These are phyloP conservation scores for Pogostemon cablin DNA, from an alignment of 257 asterid genomes.

Conservation along the genomic window DNA sequence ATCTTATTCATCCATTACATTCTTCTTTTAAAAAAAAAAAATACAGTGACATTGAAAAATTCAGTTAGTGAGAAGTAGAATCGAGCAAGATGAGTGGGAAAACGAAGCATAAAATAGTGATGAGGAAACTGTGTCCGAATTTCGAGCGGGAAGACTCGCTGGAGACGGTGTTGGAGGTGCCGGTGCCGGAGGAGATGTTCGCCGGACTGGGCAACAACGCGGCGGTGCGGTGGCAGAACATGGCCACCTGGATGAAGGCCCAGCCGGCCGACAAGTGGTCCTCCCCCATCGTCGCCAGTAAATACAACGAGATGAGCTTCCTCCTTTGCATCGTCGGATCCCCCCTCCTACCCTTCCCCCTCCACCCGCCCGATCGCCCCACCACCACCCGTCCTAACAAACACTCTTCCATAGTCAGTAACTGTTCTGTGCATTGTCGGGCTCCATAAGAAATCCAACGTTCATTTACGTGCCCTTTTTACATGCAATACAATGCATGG, in stretches of 20 bases:
- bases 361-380: slow-evolving; percentile 41
- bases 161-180: slow-evolving; percentile 90
- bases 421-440: too few relatives aligned
- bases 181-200: slow-evolving; percentile 94
- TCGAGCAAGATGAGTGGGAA: slow-evolving; percentile 22
- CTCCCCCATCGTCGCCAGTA: slow-evolving; percentile 73
- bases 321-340: slow-evolving; percentile 73
- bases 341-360: slow-evolving; percentile 78
- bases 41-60: too few relatives aligned
- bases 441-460: too few relatives aligned
- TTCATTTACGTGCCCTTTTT: too few relatives aligned
- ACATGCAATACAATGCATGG: too few relatives aligned
- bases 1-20: neutral
- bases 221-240: slow-evolving; percentile 85
- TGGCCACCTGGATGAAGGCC: slow-evolving; percentile 96
- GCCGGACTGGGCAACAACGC: slow-evolving; percentile 61
- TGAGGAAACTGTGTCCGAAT: slow-evolving; percentile 88
- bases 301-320: slow-evolving; percentile 80
- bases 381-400: slow-evolving; percentile 55
- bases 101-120: slow-evolving; percentile 39
- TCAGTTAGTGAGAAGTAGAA: too few relatives aligned
- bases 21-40: neutral
- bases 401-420: slow-evolving; percentile 77
- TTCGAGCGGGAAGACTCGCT: slow-evolving; percentile 76
- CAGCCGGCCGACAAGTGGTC: slow-evolving; percentile 85